Base-by-base conservation (phyloP, 208 protist species). In the Acanthamoeba lenticulata region DNA sequence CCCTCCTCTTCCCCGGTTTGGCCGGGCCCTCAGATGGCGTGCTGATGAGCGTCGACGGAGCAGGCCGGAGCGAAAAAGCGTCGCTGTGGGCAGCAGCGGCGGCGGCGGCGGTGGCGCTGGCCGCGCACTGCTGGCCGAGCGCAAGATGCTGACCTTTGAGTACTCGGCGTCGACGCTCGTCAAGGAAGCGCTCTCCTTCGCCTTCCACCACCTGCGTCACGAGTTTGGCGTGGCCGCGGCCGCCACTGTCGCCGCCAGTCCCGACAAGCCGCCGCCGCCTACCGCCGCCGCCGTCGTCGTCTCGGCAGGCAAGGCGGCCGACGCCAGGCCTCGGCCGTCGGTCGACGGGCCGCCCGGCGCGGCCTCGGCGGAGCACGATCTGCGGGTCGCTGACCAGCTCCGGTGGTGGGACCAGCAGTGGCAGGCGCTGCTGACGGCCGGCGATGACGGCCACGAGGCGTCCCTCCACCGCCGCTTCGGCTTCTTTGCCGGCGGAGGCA, bases 391-490 rank as follows among this genome's bases (percentile, higher is more conserved):
- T 9, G 81, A 89, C 21, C 32, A 89, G 44, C 9, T n/a, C 2
- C 11, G 52, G 17, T 89, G 81, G 81, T 89, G 81, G 81, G 81
- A 89, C 21, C 47, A 89, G 45, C 81, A 62, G 32, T 89, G 81
- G 81, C 44, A n/a, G 15, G 52, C 52, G 81, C 40, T 89, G n/a
- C n/a, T n/a, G n/a, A 24, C 69, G 32, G 11, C 36, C n/a, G 38
- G 40, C 4, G 2, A 69, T 2, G 52, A 2, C n/a, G 81, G 52
- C 34, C 2, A 55, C 38, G 81, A 89, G n/a, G 0, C 81, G 34
- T n/a, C 32, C 21, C 81, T 89, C 17, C 21, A 40, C 17, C 44
- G 47, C 17, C 52, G 81, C 38, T 89, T 89, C 38, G 81, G 81
- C 1, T 40, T 89, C 32, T 89, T 89, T 27, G 45, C 45, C 29